Evolutionary conservation across 2,329 filamentous ascomycete genomes (phyloP).

Genomic region (Leptosphaerulina australis): DNA sequence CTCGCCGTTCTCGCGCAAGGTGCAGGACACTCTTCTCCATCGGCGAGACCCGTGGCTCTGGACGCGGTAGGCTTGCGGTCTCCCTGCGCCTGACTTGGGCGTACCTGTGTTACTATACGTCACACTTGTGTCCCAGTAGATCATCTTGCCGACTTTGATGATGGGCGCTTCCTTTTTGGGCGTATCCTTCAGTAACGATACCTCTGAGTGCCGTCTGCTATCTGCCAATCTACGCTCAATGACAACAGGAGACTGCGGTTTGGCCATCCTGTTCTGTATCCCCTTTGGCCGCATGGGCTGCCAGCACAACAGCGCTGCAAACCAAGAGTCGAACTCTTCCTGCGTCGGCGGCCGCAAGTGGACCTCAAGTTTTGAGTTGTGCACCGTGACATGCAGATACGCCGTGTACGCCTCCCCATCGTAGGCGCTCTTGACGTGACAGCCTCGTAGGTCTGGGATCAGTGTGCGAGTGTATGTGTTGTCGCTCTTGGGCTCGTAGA

Average conservation of each 20-base stretch:
- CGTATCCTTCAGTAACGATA: constrained; percentile 67
- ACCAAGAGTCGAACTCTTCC: constrained; percentile 77
- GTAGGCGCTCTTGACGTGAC: constrained; percentile 64
- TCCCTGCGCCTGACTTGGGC: constrained; percentile 41
- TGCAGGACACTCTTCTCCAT: constrained; percentile 91
- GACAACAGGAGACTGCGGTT: constrained; percentile 52
- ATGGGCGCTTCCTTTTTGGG: constrained; percentile 74
- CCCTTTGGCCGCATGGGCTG: constrained; percentile 71
- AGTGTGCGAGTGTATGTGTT: constrained; percentile 67
- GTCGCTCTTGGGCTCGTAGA: constrained; percentile 74
- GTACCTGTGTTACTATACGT: constrained; percentile 56
- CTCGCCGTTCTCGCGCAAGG: constrained; percentile 91
- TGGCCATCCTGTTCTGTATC: constrained; percentile 60
- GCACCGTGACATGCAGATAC: constrained; percentile 59
- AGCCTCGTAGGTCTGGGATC: constrained; percentile 76
- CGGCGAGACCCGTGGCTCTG: constrained; percentile 65
- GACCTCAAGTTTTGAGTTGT: constrained; percentile 64
- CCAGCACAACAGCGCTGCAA: constrained; percentile 81
- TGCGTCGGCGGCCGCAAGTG: constrained; percentile 67
- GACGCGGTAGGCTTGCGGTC: constrained; percentile 61
- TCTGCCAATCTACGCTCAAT: constrained; percentile 46
- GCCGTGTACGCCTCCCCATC: constrained; percentile 56
- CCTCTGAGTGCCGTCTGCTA: constrained; percentile 56
- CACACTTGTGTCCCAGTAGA: constrained; percentile 71
- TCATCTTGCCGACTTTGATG: constrained; percentile 79